A percentile compares a stretch with the other conserved stretches of the same genome.
These are phyloP conservation scores for Globisporangium barbulae DNA, from an alignment of 352 stramenopile genomes.

Conservation along the genomic window DNA sequence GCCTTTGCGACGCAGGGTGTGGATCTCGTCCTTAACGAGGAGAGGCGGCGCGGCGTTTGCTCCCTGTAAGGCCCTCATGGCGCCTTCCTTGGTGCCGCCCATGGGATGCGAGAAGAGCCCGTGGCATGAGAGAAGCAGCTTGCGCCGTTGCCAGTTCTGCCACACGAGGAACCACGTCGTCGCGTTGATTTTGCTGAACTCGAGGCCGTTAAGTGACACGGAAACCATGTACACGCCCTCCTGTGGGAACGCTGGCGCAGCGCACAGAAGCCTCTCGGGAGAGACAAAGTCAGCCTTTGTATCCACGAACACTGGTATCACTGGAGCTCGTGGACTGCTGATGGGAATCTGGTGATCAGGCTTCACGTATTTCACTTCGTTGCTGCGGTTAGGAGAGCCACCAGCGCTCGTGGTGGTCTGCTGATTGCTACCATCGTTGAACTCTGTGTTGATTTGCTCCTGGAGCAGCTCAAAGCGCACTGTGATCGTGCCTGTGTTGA, in stretches of 20 bases:
- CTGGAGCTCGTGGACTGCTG: conserved; percentile 2
- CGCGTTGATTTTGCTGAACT: conserved; percentile 55
- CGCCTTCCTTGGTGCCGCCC: neutral
- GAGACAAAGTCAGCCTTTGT: conserved; percentile 46
- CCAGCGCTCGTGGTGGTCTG: neutral
- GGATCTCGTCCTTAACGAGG: conserved; percentile 14
- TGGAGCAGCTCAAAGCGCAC: conserved; percentile 62
- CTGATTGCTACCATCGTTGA: neutral
- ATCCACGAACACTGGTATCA: conserved; percentile 8
- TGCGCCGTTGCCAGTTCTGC: conserved; percentile 82
- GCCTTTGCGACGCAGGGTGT: conserved; percentile 25
- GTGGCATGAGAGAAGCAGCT: conserved; percentile 37
- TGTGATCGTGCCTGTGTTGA: conserved; percentile 56
- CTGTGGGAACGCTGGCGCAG: conserved; percentile 45
- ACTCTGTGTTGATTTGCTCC: neutral
- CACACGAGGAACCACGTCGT: conserved; percentile 72
- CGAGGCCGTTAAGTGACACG: conserved; percentile 59
- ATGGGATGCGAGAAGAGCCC: conserved; percentile 28
- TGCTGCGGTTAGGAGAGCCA: neutral
- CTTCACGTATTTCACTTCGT: neutral
- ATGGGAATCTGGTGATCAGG: neutral
- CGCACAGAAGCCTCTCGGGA: conserved; percentile 35
- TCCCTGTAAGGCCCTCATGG: neutral
- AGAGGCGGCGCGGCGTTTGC: neutral
- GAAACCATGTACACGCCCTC: conserved; percentile 69